Evolutionary conservation across 495 filamentous ascomycete genomes (phyloP), one percentile per base, ranked within the genome.

Genomic region (Penicillium goetzii): DNA sequence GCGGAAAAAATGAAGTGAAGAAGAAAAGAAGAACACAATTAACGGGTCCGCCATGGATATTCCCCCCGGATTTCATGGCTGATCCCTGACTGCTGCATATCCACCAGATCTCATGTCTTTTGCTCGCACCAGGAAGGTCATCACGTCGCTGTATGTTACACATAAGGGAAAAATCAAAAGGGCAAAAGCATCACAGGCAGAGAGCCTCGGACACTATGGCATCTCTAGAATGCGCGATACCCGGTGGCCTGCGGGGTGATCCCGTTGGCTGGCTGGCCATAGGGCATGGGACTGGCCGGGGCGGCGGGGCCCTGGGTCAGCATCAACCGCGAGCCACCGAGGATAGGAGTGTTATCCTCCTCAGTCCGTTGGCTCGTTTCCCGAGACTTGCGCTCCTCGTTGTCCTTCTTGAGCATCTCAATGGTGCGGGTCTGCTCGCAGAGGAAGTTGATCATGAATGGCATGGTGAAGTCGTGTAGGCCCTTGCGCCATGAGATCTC

Each of bases 401-500:
- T 98, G 80, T 99, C 96, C 65, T 91, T 92, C 84, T 94, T 94
- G 36, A 99, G 85, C 59, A 78, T 77, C 63, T 92, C 88, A 65
- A 99, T 89, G 23, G 94, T 88, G 33, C 88, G 86, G 55, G 92
- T 91, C 76, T 97, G 93, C 75, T 96, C 91, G 76, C 87, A 89
- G 68, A 98, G 84, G 77, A 93, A 89, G 81, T 97, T 98, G 84
- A 99, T 98, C 92, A 99, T 96, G 83, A 93, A 99, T 17, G 96
- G 96, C 96, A 99, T 98, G 59, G 94, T 96, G 81, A 96, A 98
- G 83, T 99, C 96, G 64, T 89, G 87, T 38, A 99, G 88, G 57
- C 93, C 92, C 75, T 96, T 84, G 68, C 96, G 93, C 96, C 96
- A 99, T 58, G 94, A 97, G 56, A 99, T 83, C 80, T 99, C 96